Percentiles rank a stretch among this genome's conserved stretches.
Conservation (phyloP, 139 green algal genomes). For the Chlorella sp. region DNA sequence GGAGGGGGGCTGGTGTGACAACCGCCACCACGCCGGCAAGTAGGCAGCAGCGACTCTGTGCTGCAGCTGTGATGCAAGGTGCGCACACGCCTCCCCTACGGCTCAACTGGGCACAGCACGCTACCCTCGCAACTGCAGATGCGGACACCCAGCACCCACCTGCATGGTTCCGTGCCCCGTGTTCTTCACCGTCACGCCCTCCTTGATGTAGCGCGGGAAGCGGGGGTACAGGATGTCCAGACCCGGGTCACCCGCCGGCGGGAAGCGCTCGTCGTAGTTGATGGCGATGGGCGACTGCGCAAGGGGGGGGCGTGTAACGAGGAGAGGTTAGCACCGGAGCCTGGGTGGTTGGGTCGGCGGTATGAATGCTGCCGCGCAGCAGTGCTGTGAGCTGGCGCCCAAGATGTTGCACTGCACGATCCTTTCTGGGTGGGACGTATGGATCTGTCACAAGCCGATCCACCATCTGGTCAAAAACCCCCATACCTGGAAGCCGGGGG, state of each 20-base stretch:
- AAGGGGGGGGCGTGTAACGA: no score
- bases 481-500: not conserved
- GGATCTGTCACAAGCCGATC: no score
- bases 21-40: not conserved
- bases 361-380: no score
- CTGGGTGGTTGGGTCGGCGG: no score
- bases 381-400: no score
- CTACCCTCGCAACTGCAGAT: no score
- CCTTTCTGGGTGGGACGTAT: no score
- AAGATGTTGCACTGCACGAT: no score
- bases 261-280: constrained; percentile 15
- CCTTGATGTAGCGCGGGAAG: constrained; percentile 34
- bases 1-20: not conserved
- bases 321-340: not conserved
- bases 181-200: constrained; percentile 17
- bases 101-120: no score
- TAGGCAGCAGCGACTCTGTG: not conserved
- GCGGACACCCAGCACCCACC: no score
- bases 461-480: not conserved
- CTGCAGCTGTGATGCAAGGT: no score
- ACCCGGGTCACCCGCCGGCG: not conserved
- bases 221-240: constrained; percentile 12
- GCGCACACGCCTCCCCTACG: no score
- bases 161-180: constrained; percentile 24
- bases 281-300: constrained; percentile 21